These are phyloP conservation scores for Dioscorea dumetorum DNA, from an alignment of 106 monocot species.

Conservation along the genomic window DNA sequence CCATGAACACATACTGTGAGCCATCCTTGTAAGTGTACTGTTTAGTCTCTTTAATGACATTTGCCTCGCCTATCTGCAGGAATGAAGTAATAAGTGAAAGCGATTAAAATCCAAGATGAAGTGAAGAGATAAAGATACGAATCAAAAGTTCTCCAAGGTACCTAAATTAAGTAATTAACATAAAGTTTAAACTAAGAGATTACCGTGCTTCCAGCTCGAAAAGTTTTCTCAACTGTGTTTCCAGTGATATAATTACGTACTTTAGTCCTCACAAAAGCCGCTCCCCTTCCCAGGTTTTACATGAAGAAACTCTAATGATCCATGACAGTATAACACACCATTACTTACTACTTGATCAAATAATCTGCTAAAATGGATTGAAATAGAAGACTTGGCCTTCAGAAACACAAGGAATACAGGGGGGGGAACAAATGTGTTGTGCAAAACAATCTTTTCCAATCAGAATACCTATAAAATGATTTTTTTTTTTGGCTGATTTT, in stretches of 20 bases:
- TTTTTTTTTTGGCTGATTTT: too few relatives aligned
- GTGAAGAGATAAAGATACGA: background rate
- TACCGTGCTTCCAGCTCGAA: slow-evolving; percentile 97
- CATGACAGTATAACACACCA: background rate
- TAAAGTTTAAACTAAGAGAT: slow-evolving; percentile 15
- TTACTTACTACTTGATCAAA: background rate
- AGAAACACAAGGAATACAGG: too few relatives aligned
- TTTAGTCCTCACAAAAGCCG: slow-evolving; percentile 96
- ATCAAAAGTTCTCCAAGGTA: background rate
- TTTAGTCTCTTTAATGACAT: slow-evolving; percentile 77
- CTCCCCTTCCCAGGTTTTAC: slow-evolving; percentile 97
- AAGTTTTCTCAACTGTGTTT: slow-evolving; percentile 93
- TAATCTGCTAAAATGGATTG: background rate
- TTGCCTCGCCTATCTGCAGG: slow-evolving; percentile 62
- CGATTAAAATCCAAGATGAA: too few relatives aligned
- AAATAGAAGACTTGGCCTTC: too few relatives aligned
- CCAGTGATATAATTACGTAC: slow-evolving; percentile 82
- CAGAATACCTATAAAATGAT: too few relatives aligned
- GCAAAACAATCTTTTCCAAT: too few relatives aligned
- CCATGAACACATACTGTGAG: slow-evolving; percentile 81
- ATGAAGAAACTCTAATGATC: slow-evolving; percentile 76
- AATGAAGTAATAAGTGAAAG: slow-evolving; percentile 1
- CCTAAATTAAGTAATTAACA: background rate
- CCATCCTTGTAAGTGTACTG: slow-evolving; percentile 97
- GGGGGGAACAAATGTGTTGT: too few relatives aligned